Conservation (phyloP, 176 grass and related monocot species). For the Themeda triandra region DNA sequence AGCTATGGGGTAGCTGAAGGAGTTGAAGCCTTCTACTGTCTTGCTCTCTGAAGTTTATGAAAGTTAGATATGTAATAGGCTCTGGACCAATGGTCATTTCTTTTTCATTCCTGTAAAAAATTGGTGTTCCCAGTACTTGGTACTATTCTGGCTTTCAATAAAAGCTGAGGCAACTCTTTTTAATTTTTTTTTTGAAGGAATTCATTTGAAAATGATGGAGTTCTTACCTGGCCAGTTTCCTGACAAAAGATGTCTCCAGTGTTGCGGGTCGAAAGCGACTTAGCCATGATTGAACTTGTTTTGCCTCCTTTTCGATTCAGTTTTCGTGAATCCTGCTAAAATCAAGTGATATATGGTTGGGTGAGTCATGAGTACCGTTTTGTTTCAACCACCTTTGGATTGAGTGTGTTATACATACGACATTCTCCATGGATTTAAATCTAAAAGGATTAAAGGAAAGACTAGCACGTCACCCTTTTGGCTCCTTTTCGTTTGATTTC, state of each 20-base stretch:
- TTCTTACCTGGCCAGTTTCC: neutral
- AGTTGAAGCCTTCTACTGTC: no score
- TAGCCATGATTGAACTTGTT: no score
- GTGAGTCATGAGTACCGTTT: constrained; percentile 19
- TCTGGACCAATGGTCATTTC: no score
- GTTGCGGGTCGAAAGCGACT: constrained; percentile 15
- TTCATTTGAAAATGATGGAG: neutral
- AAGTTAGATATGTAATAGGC: no score
- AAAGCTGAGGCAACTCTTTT: no score
- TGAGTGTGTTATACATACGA: neutral
- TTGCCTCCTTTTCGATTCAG: no score
- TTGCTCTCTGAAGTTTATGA: no score
- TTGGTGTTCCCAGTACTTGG: no score
- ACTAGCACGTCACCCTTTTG: constrained; percentile 5
- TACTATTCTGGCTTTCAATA: no score
- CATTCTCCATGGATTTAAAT: neutral
- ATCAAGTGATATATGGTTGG: neutral
- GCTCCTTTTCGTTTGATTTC: constrained; percentile 9
- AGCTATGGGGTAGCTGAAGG: no score
- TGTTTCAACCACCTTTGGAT: constrained; percentile 20
- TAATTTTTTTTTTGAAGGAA: neutral
- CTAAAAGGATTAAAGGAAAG: neutral
- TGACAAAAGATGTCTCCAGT: neutral
- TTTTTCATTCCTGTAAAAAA: no score
- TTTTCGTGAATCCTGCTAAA: no score